Evolutionary conservation across 306 rosid species (phyloP), one percentile per base, ranked within the genome.

Genomic region (Vachellia collinsii): DNA sequence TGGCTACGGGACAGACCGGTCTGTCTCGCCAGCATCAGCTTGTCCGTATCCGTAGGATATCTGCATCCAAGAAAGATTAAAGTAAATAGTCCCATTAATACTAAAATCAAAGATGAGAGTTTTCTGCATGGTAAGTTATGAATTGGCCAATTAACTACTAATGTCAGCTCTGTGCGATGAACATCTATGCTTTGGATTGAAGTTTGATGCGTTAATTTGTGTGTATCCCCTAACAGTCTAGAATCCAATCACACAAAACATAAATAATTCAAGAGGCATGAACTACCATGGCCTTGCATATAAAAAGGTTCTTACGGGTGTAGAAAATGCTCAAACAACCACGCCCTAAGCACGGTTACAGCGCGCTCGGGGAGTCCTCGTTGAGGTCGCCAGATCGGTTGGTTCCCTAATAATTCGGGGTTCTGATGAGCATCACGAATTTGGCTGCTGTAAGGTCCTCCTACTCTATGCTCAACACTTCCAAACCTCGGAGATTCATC

Each of bases 301-400:
- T 20, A 20, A 51, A 22, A 14, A 51, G 22, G n/a, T n/a, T 54
- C 91, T 87, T 80, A 91, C 95, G 95, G 95, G 63, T 91, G 95
- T n/a, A 91, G 84, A 77, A 91, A 91, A 73, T 91, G 95, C 46
- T 91, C 95, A 0, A 91, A 91, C 41, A 91, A 64, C 95, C 95
- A 91, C 13, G 90, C 91, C 51, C 95, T 77, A 37, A 91, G 95
- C 77, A 89, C 93, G 0, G 88, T 70, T 6, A 91, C 95, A 1
- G 95, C 93, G 0, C 90, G 87, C 41, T 91, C 93, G 1, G 95
- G 95, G 36, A 91, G 91, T n/a, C 95, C 95, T 53, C 95, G 77
- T 64, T 91, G 95, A 34, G 95, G 95, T 56, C 95, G 83, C 95
- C 95, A 91, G 37, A 86, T 88, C 3, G 95, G 93, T 76, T 87